A percentile compares a stretch with the other conserved stretches of the same genome.
Evolutionary conservation across 768 basidiomycete genomes (phyloP).

Genomic region (Rhizopogon roseolus): DNA sequence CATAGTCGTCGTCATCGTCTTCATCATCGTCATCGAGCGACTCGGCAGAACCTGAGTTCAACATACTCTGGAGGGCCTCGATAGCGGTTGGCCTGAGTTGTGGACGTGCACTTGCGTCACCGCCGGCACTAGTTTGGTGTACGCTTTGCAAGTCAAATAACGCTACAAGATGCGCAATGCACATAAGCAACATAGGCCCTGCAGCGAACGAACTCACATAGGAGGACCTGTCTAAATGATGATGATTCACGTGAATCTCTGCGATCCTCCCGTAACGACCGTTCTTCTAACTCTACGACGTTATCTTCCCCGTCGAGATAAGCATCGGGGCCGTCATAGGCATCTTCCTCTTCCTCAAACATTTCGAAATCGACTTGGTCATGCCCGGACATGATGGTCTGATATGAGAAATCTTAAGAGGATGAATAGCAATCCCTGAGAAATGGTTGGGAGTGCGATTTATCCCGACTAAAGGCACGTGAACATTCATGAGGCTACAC

Average conservation of each 20-base stretch:
- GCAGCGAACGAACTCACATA: slow-evolving; percentile 16
- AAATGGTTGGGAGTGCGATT: background rate
- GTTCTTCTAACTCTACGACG: slow-evolving; percentile 28
- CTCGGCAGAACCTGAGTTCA: slow-evolving; percentile 8
- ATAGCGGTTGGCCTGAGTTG: slow-evolving; percentile 13
- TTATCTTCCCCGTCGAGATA: slow-evolving; percentile 27
- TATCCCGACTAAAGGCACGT: background rate
- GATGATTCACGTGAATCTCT: background rate
- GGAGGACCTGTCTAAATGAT: slow-evolving; percentile 23
- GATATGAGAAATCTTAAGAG: no score
- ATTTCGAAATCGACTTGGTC: slow-evolving; percentile 13
- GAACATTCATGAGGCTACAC: background rate
- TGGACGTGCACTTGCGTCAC: background rate
- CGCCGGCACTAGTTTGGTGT: slow-evolving; percentile 10
- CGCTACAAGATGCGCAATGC: slow-evolving; percentile 11
- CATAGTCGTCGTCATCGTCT: slow-evolving; percentile 33
- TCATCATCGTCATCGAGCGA: slow-evolving; percentile 33
- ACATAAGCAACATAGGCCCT: slow-evolving; percentile 1
- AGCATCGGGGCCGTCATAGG: slow-evolving; percentile 29
- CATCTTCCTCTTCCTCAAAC: slow-evolving; percentile 26
- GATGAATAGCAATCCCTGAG: no score
- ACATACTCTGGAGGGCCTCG: slow-evolving; percentile 18
- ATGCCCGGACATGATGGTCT: slow-evolving; percentile 14
- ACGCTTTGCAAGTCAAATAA: slow-evolving; percentile 24
- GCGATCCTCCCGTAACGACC: slow-evolving; percentile 1